A percentile compares a stretch with the other conserved stretches of the same genome.
Conservation (phyloP, 2,329 filamentous ascomycete genomes). For the Mollisia scopiformis region DNA sequence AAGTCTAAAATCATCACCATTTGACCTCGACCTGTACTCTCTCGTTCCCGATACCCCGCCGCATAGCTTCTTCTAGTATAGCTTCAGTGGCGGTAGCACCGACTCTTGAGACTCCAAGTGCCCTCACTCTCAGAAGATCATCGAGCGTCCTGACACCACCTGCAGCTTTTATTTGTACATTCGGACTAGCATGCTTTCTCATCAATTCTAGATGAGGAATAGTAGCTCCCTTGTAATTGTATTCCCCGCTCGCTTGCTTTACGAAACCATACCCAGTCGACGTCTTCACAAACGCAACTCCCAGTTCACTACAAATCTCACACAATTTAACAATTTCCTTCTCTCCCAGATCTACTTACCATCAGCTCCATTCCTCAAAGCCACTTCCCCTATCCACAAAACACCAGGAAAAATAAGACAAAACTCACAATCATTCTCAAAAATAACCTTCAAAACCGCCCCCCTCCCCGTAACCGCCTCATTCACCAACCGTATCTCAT, state of each 20-base stretch:
- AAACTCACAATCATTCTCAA: slow-evolving; percentile 57
- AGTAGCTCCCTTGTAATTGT: slow-evolving; percentile 57
- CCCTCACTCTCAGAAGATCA: slow-evolving; percentile 56
- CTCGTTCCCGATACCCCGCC: slow-evolving; percentile 46
- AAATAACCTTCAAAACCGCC: slow-evolving; percentile 61
- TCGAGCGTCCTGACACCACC: slow-evolving; percentile 60
- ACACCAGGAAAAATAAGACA: neutral
- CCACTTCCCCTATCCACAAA: neutral
- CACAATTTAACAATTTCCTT: slow-evolving; percentile 55
- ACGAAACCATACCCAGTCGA: slow-evolving; percentile 64
- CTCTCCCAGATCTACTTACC: slow-evolving; percentile 43
- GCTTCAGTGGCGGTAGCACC: slow-evolving; percentile 57
- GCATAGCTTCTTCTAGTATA: slow-evolving; percentile 57
- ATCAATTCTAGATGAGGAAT: slow-evolving; percentile 55
- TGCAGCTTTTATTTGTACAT: slow-evolving; percentile 59
- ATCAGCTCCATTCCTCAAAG: neutral
- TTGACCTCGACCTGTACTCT: slow-evolving; percentile 19
- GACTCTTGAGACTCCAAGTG: slow-evolving; percentile 56
- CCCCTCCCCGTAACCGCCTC: slow-evolving; percentile 46
- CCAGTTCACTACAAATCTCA: slow-evolving; percentile 53
- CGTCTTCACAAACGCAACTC: slow-evolving; percentile 62
- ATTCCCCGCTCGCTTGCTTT: slow-evolving; percentile 53
- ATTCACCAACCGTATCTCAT: slow-evolving; percentile 56
- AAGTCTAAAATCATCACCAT: neutral
- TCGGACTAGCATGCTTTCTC: slow-evolving; percentile 45